These are phyloP conservation scores for Nakazawaea ambrosiae DNA, from an alignment of 805 yeast genomes.

Conservation along the genomic window DNA sequence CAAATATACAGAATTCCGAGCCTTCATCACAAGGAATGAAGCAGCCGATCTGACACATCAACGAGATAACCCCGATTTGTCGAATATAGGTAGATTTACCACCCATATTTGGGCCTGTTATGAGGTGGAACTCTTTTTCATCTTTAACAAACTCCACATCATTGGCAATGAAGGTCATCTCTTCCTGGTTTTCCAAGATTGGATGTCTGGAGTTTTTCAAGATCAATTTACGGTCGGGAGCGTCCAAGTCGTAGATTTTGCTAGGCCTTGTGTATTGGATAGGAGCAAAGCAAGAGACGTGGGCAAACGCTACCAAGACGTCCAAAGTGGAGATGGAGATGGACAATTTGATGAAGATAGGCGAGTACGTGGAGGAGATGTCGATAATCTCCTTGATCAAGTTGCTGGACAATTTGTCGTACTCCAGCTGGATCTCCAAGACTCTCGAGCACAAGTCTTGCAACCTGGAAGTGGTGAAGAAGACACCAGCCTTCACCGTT, in stretches of 20 bases:
- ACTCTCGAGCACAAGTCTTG: constrained; percentile 54
- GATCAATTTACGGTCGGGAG: constrained; percentile 36
- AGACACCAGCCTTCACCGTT: constrained; percentile 93
- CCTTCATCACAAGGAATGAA: constrained; percentile 70
- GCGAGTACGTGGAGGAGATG: constrained; percentile 75
- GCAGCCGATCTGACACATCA: constrained; percentile 86
- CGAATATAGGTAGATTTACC: constrained; percentile 93
- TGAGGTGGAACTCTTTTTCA: constrained; percentile 63
- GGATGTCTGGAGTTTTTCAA: constrained; percentile 88
- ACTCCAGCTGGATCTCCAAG: constrained; percentile 52
- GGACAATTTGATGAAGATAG: constrained; percentile 66
- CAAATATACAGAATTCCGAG: constrained; percentile 80
- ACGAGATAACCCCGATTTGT: constrained; percentile 79
- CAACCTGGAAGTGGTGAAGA: constrained; percentile 70
- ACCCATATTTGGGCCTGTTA: constrained; percentile 98
- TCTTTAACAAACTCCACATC: constrained; percentile 64
- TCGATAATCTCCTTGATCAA: constrained; percentile 78
- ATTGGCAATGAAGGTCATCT: constrained; percentile 82
- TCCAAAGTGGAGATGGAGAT: constrained; percentile 67
- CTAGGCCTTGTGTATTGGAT: constrained; percentile 72
- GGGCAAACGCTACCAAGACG: constrained; percentile 81
- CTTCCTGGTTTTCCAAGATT: constrained; percentile 88
- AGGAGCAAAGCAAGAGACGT: constrained; percentile 76
- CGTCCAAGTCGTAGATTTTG: constrained; percentile 46
- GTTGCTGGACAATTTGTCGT: constrained; percentile 67